Base-by-base conservation (phyloP, 2,329 filamentous ascomycete species). In the Aspergillus fumigatiaffinis region DNA sequence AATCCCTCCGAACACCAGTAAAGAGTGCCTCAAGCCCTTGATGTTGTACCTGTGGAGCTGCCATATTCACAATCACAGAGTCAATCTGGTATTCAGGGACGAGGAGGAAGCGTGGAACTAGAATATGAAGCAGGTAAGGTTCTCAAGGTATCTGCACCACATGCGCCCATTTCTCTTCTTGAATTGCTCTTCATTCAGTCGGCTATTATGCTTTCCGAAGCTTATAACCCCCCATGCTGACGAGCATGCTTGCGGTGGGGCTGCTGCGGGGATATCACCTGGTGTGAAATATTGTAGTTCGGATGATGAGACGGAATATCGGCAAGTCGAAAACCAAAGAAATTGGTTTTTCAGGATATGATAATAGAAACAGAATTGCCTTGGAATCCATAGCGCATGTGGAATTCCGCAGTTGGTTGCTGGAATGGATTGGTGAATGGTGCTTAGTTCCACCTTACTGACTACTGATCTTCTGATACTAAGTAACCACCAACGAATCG, bases 1-100 rank as follows among this genome's bases (percentile, higher is more conserved):
- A 50, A 10, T 60, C 48, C 25, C 58, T 60, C 10, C 63, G 26
- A 6, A 59, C 62, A 3, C 69, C 70, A n/a, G 57, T 64, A 53
- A 72, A 72, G 1, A 61, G 69, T 20, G 66, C 67, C 54, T 66
- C 61, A 21, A 72, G 60, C 26, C 52, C 25, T 9, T 57, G 10
- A 53, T 72, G 71, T 5, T 63, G 55, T 5, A 71, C 41, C 49
- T 64, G 55, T n/a, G 62, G 60, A 26, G 51, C 28, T 14, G 60
- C 21, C 69, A 72, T 71, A 23, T 29, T 63, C 12, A 2, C 29
- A 20, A 46, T 12, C 4, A 1, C 10, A 6, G 14, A 8, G n/a
- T 46, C n/a, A 46, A 55, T 54, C 29, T 10, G 44, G 21, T 20
- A 41, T 25, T 38, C n/a, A 17, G 50, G n/a, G 21, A 41, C 29